Evolutionary conservation across 176 grass and related monocot species (phyloP), one percentile per base, ranked within the genome.

Genomic region (Aegilops bicornis): DNA sequence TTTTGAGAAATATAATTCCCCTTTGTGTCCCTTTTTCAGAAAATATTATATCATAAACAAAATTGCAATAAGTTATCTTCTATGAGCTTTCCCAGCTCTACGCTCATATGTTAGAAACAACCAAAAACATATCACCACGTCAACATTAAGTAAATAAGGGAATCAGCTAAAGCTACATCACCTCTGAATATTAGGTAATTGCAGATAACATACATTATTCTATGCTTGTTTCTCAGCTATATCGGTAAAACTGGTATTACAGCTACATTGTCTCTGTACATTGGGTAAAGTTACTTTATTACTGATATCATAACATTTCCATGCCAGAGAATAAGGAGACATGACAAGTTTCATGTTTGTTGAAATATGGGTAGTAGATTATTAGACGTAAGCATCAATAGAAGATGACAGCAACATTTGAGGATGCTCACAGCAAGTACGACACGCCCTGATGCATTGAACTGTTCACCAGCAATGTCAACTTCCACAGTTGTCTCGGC

Each of bases 401-500:
- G 2, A 70, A 91, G 50, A 84, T 67, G 86, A 76, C 8, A 85
- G 10, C 37, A 80, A 69, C 69, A 43, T 42, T 78, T 43, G 27
- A 92, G 14, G 71, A 67, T 58, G 83, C 86, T 90, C 84, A 98
- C 93, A 68, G 93, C 87, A 87, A 98, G 88, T 79, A 98, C 89
- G 27, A 92, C 92, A 78, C 92, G 93, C 37, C 96, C 93, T 79
- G 87, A 92, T 64, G 93, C 91, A 81, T 89, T 91, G 90, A 95
- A 95, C 73, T 95, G 78, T 92, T 98, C 93, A 68, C 96, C 84
- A 2, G 93, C 91, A 91, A 95, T 94, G 81, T 95, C 90, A 65
- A 98, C 89, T 91, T 95, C 91, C 69, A 98, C 88, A 64, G 84
- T 94, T 69, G 93, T 98, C 89, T 98, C 90, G 79, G 93, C 96